phyloP scores from a whole-genome alignment of 1,139 yeast species.

The Komagataea norvegica region DNA sequence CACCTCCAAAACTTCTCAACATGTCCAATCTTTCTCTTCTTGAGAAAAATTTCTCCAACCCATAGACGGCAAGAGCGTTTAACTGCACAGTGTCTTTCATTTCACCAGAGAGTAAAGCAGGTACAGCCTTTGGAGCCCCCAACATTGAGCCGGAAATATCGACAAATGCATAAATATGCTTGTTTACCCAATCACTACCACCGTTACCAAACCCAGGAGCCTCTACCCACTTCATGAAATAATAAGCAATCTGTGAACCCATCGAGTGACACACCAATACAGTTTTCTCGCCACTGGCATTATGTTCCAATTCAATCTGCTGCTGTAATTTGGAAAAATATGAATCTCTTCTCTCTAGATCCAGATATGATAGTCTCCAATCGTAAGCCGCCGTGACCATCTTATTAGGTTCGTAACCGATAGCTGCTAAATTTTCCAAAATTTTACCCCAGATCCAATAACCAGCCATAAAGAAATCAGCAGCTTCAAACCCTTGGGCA shows the following conservation, averaged over 20 bases:
- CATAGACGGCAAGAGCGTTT: conserved; percentile 89
- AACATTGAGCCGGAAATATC: conserved; percentile 84
- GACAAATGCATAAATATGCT: conserved; percentile 70
- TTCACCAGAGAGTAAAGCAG: conserved; percentile 90
- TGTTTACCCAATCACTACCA: conserved; percentile 82
- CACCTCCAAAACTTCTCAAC: conserved; percentile 85
- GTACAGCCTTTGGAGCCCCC: conserved; percentile 92
- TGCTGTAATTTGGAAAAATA: conserved; percentile 73
- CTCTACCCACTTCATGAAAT: conserved; percentile 94
- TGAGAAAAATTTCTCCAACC: conserved; percentile 88
- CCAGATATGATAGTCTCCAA: conserved; percentile 90
- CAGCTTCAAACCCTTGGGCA: conserved; percentile 95
- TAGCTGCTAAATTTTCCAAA: conserved; percentile 84
- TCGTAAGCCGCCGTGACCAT: conserved; percentile 93
- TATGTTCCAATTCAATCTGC: conserved; percentile 56
- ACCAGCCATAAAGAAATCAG: conserved; percentile 94
- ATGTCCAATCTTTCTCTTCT: conserved; percentile 83
- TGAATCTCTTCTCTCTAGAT: conserved; percentile 79
- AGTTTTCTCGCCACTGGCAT: conserved; percentile 60
- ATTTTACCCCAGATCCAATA: conserved; percentile 99
- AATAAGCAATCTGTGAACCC: conserved; percentile 89
- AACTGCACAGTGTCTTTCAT: conserved; percentile 97
- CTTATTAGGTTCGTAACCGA: conserved; percentile 88
- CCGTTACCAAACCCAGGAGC: conserved; percentile 92
- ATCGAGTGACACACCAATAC: conserved; percentile 89